Evolutionary conservation across 2,329 filamentous ascomycete species (phyloP).

Genomic region (Lachnellula willkommii): DNA sequence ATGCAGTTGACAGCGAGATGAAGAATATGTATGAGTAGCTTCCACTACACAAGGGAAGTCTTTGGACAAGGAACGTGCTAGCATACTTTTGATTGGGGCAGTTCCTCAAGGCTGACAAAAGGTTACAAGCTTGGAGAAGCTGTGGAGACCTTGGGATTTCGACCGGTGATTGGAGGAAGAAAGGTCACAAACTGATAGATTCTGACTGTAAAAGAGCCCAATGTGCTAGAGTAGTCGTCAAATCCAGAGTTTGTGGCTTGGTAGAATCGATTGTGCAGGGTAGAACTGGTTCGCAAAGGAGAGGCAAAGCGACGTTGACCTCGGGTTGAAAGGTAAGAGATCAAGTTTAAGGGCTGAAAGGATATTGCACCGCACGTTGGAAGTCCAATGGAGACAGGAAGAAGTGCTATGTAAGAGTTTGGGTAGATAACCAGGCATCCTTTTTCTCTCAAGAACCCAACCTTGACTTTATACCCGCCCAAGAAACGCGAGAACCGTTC

Average conservation of each 20-base stretch:
- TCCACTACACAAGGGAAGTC: not conserved
- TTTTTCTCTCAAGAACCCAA: not conserved
- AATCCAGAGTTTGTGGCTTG: not conserved
- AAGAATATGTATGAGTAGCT: not conserved
- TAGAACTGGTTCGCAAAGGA: not conserved
- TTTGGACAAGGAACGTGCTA: not conserved
- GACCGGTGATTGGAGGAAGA: not conserved
- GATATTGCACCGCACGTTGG: not conserved
- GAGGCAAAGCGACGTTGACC: not conserved
- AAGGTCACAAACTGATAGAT: not conserved
- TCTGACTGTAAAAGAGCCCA: not conserved
- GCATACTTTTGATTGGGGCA: not conserved
- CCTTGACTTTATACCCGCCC: slow-evolving; percentile 14
- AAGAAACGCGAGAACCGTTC: slow-evolving; percentile 4
- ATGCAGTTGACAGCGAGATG: not conserved
- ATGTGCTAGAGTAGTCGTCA: not conserved
- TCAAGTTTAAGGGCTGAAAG: not conserved
- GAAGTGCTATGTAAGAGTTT: not conserved
- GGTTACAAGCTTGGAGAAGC: not conserved
- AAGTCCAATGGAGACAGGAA: not conserved
- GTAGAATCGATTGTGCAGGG: not conserved
- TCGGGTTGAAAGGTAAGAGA: not conserved
- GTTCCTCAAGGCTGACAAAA: not conserved
- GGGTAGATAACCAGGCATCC: not conserved
- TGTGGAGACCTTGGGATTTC: no score